These are phyloP conservation scores for Trichosporon ovoides DNA, from an alignment of 1,284 basidiomycete species.

Conservation along the genomic window DNA sequence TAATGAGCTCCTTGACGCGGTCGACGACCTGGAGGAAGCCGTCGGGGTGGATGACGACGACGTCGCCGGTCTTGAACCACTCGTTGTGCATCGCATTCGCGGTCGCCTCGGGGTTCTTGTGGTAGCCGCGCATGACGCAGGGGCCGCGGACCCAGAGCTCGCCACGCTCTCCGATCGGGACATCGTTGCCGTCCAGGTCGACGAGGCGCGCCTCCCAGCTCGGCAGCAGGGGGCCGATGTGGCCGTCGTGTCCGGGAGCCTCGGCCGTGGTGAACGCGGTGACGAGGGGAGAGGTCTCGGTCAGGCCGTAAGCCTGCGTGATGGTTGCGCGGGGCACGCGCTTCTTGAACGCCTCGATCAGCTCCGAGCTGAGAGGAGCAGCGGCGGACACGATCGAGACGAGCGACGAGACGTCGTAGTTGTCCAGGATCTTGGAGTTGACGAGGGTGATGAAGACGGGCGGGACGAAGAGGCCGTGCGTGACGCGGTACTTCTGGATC, in stretches of 20 bases:
- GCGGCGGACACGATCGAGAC: conserved; percentile 68
- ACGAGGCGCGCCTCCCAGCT: conserved; percentile 74
- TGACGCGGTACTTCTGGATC: conserved; percentile 66
- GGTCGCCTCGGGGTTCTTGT: conserved; percentile 64
- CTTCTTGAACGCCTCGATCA: conserved; percentile 31
- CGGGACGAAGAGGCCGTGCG: conserved; percentile 66
- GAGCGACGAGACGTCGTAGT: conserved; percentile 65
- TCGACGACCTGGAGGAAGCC: conserved; percentile 54
- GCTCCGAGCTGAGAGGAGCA: conserved; percentile 63
- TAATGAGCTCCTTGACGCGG: conserved; percentile 70
- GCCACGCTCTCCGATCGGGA: conserved; percentile 60
- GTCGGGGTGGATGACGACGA: conserved; percentile 59
- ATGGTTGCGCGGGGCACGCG: conserved; percentile 23
- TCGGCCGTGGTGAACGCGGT: conserved; percentile 30
- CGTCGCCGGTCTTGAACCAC: conserved; percentile 83
- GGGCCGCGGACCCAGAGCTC: conserved; percentile 77
- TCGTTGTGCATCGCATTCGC: conserved; percentile 56
- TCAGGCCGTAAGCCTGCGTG: conserved; percentile 50
- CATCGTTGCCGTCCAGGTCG: conserved; percentile 35
- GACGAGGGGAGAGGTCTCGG: conserved; percentile 51
- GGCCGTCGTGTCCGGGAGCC: conserved; percentile 52
- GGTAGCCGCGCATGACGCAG: conserved; percentile 68
- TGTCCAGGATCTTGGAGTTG: conserved; percentile 55
- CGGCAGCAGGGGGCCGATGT: conserved; percentile 67
- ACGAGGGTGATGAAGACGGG: conserved; percentile 63